phyloP scores from a whole-genome alignment of 192 early-diverging fungal genomes.

The Lobosporangium transversale region DNA sequence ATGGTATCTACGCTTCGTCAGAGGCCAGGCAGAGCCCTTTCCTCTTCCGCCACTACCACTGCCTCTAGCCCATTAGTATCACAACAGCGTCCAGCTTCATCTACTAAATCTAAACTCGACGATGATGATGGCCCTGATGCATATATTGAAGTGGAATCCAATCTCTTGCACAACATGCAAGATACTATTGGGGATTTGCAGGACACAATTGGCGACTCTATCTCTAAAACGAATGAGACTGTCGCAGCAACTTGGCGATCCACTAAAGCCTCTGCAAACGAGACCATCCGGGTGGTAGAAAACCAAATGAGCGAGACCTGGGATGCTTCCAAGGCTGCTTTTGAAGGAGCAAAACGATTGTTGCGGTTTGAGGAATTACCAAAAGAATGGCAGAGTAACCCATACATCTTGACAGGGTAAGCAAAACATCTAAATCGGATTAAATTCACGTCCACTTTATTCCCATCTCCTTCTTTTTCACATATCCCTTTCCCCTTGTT shows the following conservation, averaged over 20 bases:
- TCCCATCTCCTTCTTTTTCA: no score
- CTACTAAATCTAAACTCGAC: background rate
- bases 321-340: constrained; percentile 67
- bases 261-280: constrained; percentile 60
- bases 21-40: constrained; percentile 20
- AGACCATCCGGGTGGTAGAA: constrained; percentile 59
- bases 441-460: no score
- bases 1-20: constrained; percentile 47
- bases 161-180: constrained; percentile 43
- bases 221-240: constrained; percentile 44
- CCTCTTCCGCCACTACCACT: constrained; percentile 12
- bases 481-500: background rate
- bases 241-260: constrained; percentile 60
- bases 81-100: background rate
- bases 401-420: constrained; percentile 64
- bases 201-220: constrained; percentile 39
- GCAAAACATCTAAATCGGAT: constrained; percentile 4
- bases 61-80: constrained; percentile 2
- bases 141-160: constrained; percentile 48
- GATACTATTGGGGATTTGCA: constrained; percentile 40
- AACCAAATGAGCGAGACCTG: constrained; percentile 65
- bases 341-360: constrained; percentile 65
- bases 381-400: constrained; percentile 70
- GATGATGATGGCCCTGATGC: constrained; percentile 14
- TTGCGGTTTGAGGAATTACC: constrained; percentile 69